Evolutionary conservation across 1,284 basidiomycete genomes (phyloP).

Genomic region (Laetiporus sulphureus): DNA sequence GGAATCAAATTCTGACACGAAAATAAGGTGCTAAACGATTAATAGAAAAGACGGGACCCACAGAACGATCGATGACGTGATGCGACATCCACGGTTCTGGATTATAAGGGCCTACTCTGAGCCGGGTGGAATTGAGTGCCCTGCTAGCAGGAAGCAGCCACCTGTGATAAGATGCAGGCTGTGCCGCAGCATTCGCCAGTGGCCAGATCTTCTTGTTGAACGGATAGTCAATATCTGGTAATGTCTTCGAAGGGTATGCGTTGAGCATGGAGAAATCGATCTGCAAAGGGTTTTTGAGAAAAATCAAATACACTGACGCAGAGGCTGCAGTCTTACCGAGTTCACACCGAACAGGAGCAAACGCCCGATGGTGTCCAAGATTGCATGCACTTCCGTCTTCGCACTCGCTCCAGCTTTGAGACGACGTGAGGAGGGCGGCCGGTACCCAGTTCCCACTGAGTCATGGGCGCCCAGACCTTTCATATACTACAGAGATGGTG

Average conservation of each 20-base stretch:
- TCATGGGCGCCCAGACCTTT: conserved; percentile 5
- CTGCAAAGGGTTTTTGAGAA: not conserved
- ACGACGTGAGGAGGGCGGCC: conserved; percentile 5
- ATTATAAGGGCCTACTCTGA: conserved; percentile 1
- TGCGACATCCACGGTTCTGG: conserved; percentile 5
- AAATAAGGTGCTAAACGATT: not conserved
- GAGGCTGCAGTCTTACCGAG: not conserved
- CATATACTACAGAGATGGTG: conserved; percentile 3
- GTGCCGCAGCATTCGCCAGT: conserved; percentile 1
- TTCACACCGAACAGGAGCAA: conserved; percentile 6
- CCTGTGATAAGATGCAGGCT: not conserved
- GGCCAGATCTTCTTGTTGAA: conserved; percentile 7
- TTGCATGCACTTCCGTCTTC: not conserved
- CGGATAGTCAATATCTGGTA: conserved; percentile 5
- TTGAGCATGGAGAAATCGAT: conserved; percentile 9
- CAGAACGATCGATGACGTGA: conserved; percentile 9
- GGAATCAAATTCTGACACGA: conserved; percentile 4
- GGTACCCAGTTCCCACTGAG: not conserved
- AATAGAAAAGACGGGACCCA: conserved; percentile 1
- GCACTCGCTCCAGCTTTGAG: conserved; percentile 1
- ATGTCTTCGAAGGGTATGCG: conserved; percentile 2
- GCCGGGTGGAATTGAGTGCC: conserved; percentile 2
- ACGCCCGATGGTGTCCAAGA: conserved; percentile 4
- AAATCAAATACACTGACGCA: too few species aligned
- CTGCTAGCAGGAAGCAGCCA: conserved; percentile 1